Base-by-base conservation (phyloP, 2,329 filamentous ascomycete genomes). In the Clarireedia sp. region DNA sequence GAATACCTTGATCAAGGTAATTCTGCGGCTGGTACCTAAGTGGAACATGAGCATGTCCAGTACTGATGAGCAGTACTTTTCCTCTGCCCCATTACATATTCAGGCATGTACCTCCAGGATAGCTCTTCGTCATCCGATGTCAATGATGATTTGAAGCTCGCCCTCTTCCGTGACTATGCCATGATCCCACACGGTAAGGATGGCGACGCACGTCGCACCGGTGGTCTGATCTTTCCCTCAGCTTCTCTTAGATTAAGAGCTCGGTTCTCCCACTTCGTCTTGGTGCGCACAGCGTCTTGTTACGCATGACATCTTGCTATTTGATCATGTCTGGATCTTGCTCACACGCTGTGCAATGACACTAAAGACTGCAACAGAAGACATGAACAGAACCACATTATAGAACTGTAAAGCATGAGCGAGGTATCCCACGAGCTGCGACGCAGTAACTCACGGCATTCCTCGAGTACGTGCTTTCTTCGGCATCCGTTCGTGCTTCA, bases 341-440 rank as follows among this genome's bases (percentile, higher is more conserved):
- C 61, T 68, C 45, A 96, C 87, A 63, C 87, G 86, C 68, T 99
- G 94, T 26, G 92, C 94, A 59, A 94, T 85, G 58, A 99, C 75
- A 69, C 92, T 95, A 75, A 97, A 96, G 58, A 96, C 83, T 7
- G 92, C 90, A 23, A 99, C 88, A 0, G 94, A 96, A 23, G 91
- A 94, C 78, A 99, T 92, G 74, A 97, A 99, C 2, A 97, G 77
- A 1, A 96, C 90, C 0, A 95, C 83, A 67, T 99, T 97, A 74
- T 99, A 99, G 71, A 99, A 99, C 94, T 96, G 66, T 7, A 55
- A 21, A 21, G 44, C 5, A 49, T 69, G 7, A 55, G 33, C 57
- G 45, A 36, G 41, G 54, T 29, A 24, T 47, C 16, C 40, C 52
- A 3, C 21, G 44, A 55, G 24, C 49, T 50, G 41, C 48, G 47